Evolutionary conservation across 2,329 filamentous ascomycete species (phyloP).

Genomic region (Cadophora malorum): DNA sequence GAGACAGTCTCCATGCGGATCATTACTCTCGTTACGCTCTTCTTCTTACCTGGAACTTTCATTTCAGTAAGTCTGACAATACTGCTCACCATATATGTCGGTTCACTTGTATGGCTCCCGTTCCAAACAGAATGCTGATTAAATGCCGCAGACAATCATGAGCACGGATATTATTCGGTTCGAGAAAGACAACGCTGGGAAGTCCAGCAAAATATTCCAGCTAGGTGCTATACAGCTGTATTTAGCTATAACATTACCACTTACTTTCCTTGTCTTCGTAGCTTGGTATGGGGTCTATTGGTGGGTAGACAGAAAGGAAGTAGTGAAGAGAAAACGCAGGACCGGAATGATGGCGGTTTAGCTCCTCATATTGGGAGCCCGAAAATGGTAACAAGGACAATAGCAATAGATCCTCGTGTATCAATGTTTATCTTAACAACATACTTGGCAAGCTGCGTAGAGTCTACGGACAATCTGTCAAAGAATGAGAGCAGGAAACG

Average conservation of each 20-base stretch:
- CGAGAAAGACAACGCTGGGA: neutral
- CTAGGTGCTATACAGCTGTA: neutral
- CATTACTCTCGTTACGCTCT: conserved; percentile 50
- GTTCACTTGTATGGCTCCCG: no score
- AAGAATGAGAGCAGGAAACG: no score
- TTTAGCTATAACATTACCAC: neutral
- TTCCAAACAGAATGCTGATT: no score
- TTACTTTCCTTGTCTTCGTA: neutral
- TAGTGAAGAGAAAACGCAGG: neutral
- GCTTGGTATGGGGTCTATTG: neutral
- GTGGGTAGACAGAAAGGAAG: neutral
- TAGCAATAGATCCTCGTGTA: no score
- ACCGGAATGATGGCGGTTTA: no score
- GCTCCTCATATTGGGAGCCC: no score
- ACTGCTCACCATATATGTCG: no score
- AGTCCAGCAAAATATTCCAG: neutral
- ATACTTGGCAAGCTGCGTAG: no score
- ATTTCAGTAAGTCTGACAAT: conserved; percentile 45
- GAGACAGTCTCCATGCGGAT: conserved; percentile 50
- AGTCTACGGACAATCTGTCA: no score
- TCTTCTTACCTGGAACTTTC: conserved; percentile 51
- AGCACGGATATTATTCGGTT: conserved; percentile 48
- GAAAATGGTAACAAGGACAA: no score
- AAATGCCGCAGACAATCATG: conserved; percentile 48
- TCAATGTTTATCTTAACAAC: no score